Evolutionary conservation across 441 rosid genomes (phyloP).

Genomic region (Brassica hybrid): DNA sequence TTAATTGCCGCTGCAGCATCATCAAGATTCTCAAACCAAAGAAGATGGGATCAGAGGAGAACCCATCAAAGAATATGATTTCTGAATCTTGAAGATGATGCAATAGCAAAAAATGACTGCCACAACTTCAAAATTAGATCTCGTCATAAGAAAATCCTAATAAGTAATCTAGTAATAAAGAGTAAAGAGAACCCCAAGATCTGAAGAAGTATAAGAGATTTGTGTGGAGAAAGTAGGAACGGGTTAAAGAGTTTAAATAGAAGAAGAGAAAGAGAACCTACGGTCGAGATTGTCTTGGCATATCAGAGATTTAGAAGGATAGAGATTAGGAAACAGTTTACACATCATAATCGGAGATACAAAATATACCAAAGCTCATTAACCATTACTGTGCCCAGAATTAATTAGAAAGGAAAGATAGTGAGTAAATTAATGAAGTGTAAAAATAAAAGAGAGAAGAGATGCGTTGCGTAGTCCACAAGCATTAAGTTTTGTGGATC

Average conservation of each 20-base stretch:
- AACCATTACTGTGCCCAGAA: constrained; percentile 45
- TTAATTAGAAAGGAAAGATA: constrained; percentile 32
- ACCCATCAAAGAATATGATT: constrained; percentile 46
- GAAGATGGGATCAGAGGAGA: constrained; percentile 36
- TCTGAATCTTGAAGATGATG: constrained; percentile 57
- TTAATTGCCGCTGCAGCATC: constrained; percentile 99
- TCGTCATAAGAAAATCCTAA: constrained; percentile 43
- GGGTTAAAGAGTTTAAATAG: constrained; percentile 47
- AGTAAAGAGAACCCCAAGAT: constrained; percentile 14
- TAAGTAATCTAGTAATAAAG: neutral
- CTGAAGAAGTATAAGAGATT: constrained; percentile 22
- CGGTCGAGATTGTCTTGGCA: constrained; percentile 49
- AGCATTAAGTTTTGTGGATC: constrained; percentile 48
- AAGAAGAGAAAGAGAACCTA: constrained; percentile 45
- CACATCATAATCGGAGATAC: constrained; percentile 72
- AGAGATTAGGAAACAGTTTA: constrained; percentile 59
- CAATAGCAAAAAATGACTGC: constrained; percentile 43
- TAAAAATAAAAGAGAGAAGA: constrained; percentile 18
- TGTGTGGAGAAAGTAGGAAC: constrained; percentile 32
- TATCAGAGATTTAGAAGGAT: constrained; percentile 27
- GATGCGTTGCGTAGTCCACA: constrained; percentile 62
- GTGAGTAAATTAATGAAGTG: constrained; percentile 38
- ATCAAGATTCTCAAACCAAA: constrained; percentile 92
- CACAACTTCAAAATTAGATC: constrained; percentile 34
- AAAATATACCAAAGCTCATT: constrained; percentile 48